phyloP scores from a whole-genome alignment of 106 monocot species.

The Chionographis japonica region DNA sequence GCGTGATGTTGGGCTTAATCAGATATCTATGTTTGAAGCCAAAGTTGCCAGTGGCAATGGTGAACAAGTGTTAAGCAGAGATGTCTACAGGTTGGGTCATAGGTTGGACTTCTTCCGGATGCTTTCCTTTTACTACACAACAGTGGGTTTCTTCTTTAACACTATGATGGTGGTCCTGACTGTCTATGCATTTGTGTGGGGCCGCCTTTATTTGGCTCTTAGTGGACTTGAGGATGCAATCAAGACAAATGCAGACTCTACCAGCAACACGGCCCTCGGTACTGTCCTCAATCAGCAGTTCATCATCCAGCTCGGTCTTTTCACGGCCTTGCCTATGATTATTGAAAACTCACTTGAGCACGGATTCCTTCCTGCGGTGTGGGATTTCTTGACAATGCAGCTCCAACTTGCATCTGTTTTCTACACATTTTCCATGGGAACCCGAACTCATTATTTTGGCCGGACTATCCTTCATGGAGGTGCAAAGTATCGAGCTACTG shows the following conservation, averaged over 20 bases:
- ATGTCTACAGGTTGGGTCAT: slow-evolving; percentile 90
- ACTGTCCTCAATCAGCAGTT: slow-evolving; percentile 82
- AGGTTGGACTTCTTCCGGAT: slow-evolving; percentile 85
- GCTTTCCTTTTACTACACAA: slow-evolving; percentile 73
- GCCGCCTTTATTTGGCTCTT: slow-evolving; percentile 58
- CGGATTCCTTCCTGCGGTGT: slow-evolving; percentile 63
- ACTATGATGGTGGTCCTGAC: slow-evolving; percentile 69
- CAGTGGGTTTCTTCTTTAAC: slow-evolving; percentile 79
- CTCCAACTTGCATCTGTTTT: slow-evolving; percentile 85
- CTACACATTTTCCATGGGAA: slow-evolving; percentile 82
- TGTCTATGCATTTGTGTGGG: slow-evolving; percentile 73
- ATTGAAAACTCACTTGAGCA: slow-evolving; percentile 73
- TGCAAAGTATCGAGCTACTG: slow-evolving; percentile 90
- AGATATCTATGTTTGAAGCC: slow-evolving; percentile 91
- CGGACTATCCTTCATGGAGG: slow-evolving; percentile 84
- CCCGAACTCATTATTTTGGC: slow-evolving; percentile 63
- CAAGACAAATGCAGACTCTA: slow-evolving; percentile 19
- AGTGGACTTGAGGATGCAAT: slow-evolving; percentile 59
- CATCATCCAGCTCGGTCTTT: slow-evolving; percentile 61
- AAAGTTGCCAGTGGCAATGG: slow-evolving; percentile 86
- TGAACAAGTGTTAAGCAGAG: slow-evolving; percentile 73
- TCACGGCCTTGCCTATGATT: slow-evolving; percentile 74
- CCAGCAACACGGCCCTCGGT: slow-evolving; percentile 47
- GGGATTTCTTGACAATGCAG: slow-evolving; percentile 97
- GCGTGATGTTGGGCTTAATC: slow-evolving; percentile 77